Conservation (phyloP, 78 protist genomes). For the slime mould (Dictyostelium discoideum) region DNA sequence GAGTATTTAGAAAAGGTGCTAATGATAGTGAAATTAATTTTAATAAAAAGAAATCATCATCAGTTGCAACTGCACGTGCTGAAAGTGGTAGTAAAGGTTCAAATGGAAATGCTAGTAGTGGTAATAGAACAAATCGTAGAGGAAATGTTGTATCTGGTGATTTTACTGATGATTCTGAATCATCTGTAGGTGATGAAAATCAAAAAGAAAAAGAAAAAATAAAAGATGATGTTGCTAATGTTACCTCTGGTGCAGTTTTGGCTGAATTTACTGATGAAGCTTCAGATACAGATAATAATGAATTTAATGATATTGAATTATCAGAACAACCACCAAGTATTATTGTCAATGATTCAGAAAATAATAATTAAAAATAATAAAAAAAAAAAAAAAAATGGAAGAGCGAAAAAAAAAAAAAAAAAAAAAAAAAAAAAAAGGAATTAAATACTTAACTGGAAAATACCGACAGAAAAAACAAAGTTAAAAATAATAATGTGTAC, state of each 20-base stretch:
- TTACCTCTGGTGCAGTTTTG: background rate
- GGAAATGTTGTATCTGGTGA: background rate
- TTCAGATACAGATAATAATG: background rate
- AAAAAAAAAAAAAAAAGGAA: too few species aligned
- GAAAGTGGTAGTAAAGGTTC: conserved; percentile 2
- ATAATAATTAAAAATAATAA: background rate
- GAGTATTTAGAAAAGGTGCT: background rate
- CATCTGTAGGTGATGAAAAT: background rate
- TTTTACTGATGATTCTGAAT: conserved; percentile 2
- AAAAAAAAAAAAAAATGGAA: background rate
- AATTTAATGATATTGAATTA: background rate
- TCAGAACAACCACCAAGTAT: background rate
- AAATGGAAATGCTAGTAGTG: background rate
- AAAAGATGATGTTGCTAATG: background rate
- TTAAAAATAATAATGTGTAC: background rate
- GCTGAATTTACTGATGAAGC: conserved; percentile 16
- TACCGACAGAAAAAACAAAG: too few species aligned
- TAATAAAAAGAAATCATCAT: background rate
- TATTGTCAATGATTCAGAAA: background rate
- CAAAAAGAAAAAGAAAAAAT: background rate
- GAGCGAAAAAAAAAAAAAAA: background rate
- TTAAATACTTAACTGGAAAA: too few species aligned
- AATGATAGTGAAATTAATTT: background rate
- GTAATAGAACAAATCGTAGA: background rate
- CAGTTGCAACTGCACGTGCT: conserved; percentile 10